Evolutionary conservation across 768 basidiomycete species (phyloP), one percentile per base, ranked within the genome.

Genomic region (Pleurotus djamor): DNA sequence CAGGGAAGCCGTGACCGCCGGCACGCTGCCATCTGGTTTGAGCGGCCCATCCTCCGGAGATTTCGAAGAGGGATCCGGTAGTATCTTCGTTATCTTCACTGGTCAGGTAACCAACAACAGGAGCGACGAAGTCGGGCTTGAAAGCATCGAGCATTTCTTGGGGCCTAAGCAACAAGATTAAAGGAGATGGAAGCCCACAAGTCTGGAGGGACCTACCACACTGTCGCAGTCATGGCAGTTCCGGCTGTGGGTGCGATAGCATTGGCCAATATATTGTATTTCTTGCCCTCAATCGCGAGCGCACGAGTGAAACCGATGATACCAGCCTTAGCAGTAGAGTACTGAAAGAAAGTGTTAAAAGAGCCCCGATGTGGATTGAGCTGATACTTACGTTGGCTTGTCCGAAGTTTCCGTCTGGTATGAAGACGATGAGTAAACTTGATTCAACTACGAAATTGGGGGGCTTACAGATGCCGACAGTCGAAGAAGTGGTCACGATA

Each of bases 71-170:
- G 4, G 78, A 75, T 6, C 92, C 91, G 10, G 88, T 83, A 6
- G 85, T 87, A 38, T 86, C 82, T 14, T 80, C 78, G 65, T 96
- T 96, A 57, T 87, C 89, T 72, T 87, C 83, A 68, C 92, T 94
- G 3, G 83, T 87, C 35, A 99, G 81, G 69, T 89, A 98, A 5
- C 94, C 96, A 32, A 97, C 94, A 48, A 98, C 69, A 8, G 97
- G 96, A 2, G 96, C 94, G 55, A 98, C 85, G 67, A 80, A 96
- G 66, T 97, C 94, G 44, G 96, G 94, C 87, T 94, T 95, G 81
- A 94, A 91, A 21, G 91, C 89, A 58, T 96, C 88, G 9, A 95
- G 86, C 88, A 90, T 88, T 66, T 91, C 92, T 69, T 87, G 84
- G 3, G 90, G 83, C 88, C 87, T 89, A 59, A 44, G 21, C 21